phyloP scores from a whole-genome alignment of 768 basidiomycete genomes.

The Dacryopinax primogenitus region DNA sequence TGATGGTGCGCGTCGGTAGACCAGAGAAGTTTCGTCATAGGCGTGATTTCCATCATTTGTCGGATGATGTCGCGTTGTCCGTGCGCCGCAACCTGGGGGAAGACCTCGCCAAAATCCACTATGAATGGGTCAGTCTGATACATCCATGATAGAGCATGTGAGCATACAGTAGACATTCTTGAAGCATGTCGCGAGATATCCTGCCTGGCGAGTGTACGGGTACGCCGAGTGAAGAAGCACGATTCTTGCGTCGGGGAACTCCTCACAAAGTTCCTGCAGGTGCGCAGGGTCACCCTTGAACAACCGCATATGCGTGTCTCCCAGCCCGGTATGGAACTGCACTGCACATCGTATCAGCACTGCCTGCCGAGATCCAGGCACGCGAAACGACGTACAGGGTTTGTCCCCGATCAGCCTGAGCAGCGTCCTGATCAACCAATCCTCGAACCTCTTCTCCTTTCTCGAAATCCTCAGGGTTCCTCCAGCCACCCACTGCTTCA shows the following conservation, averaged over 20 bases:
- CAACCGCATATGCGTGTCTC: slow-evolving; percentile 57
- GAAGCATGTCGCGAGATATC: slow-evolving; percentile 60
- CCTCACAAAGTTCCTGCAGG: slow-evolving; percentile 55
- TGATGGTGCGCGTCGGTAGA: slow-evolving; percentile 65
- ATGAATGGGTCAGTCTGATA: background rate
- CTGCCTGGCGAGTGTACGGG: slow-evolving; percentile 65
- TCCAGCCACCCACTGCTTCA: slow-evolving; percentile 27
- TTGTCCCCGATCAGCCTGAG: slow-evolving; percentile 45
- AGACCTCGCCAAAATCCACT: slow-evolving; percentile 67
- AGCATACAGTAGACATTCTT: slow-evolving; percentile 46
- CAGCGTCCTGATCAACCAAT: slow-evolving; percentile 45
- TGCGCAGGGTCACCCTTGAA: slow-evolving; percentile 47
- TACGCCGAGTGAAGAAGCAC: slow-evolving; percentile 67
- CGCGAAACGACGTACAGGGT: slow-evolving; percentile 40
- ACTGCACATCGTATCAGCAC: slow-evolving; percentile 32
- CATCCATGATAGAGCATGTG: background rate
- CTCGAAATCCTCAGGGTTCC: slow-evolving; percentile 36
- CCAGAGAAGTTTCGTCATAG: slow-evolving; percentile 71
- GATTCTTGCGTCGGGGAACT: slow-evolving; percentile 45
- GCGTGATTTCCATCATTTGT: slow-evolving; percentile 56
- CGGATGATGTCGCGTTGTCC: slow-evolving; percentile 50
- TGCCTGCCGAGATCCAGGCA: background rate
- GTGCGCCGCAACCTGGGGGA: slow-evolving; percentile 48
- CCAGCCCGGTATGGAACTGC: slow-evolving; percentile 74
- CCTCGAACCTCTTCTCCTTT: slow-evolving; percentile 51